Conservation (phyloP, 345 rosid genomes). For the Salix suchowensis region DNA sequence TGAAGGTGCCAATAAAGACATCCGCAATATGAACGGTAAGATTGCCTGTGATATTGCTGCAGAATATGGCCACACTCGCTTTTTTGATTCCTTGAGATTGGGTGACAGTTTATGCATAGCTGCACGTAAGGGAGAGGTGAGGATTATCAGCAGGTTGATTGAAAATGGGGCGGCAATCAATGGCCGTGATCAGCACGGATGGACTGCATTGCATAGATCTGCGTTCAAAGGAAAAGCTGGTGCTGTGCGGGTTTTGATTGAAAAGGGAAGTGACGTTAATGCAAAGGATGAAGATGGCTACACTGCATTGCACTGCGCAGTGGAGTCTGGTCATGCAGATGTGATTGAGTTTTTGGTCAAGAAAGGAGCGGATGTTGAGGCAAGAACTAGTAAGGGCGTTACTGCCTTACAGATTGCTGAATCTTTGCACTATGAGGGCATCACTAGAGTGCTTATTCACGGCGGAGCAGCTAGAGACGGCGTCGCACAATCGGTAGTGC, state of each 20-base stretch:
- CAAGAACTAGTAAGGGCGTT: constrained; percentile 46
- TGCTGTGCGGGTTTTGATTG: constrained; percentile 35
- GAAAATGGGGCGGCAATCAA: constrained; percentile 50
- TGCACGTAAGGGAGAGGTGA: constrained; percentile 50
- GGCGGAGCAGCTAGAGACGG: constrained; percentile 43
- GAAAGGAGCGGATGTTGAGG: constrained; percentile 48
- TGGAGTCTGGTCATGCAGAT: constrained; percentile 50
- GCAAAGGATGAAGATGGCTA: constrained; percentile 60
- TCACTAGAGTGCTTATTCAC: constrained; percentile 43
- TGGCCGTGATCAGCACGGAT: constrained; percentile 55
- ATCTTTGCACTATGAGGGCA: constrained; percentile 49
- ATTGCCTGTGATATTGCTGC: constrained; percentile 49
- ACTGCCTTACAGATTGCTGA: constrained; percentile 50
- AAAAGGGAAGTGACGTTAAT: constrained; percentile 49
- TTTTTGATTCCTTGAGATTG: constrained; percentile 44
- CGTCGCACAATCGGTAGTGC: not conserved
- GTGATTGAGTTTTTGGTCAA: constrained; percentile 54
- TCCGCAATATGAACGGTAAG: constrained; percentile 41
- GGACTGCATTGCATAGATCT: constrained; percentile 65
- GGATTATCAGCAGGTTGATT: constrained; percentile 29
- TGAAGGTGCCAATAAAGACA: constrained; percentile 47
- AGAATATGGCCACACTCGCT: constrained; percentile 42
- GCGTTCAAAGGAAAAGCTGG: constrained; percentile 51
- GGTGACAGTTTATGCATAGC: constrained; percentile 50
- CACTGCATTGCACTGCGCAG: constrained; percentile 62